Conservation (phyloP, 352 stramenopile genomes). For the Globisporangium okanoganense region DNA sequence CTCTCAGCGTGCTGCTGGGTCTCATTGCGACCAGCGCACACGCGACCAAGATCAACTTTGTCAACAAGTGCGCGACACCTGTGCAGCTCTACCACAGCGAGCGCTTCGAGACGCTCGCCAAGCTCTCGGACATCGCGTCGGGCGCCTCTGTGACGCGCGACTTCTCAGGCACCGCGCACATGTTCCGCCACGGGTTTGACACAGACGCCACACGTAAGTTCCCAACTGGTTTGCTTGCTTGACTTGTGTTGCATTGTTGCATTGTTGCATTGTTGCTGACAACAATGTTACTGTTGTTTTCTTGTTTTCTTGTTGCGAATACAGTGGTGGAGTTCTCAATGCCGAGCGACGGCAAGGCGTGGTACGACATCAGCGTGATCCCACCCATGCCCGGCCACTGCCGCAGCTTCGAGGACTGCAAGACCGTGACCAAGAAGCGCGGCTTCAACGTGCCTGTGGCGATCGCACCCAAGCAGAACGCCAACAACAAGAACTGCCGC, state of each 20-base stretch:
- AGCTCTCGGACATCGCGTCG: slow-evolving; percentile 19
- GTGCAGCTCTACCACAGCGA: slow-evolving; percentile 44
- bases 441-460: slow-evolving; percentile 54
- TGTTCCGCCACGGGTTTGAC: slow-evolving; percentile 42
- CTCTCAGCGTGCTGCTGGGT: background rate
- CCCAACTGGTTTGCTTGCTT: background rate
- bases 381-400: slow-evolving; percentile 45
- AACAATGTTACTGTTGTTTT: slow-evolving; percentile 4
- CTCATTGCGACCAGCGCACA: background rate
- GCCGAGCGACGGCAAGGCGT: slow-evolving; percentile 19
- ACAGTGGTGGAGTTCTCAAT: slow-evolving; percentile 28
- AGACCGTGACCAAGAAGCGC: slow-evolving; percentile 37
- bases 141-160: slow-evolving; percentile 15
- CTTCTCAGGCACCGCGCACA: slow-evolving; percentile 29
- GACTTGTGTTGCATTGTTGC: background rate
- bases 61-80: slow-evolving; percentile 33
- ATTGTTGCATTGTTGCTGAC: background rate
- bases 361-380: slow-evolving; percentile 68
- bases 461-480: slow-evolving; percentile 31
- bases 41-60: slow-evolving; percentile 33
- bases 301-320: background rate
- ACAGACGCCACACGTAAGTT: slow-evolving; percentile 38
- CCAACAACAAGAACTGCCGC: slow-evolving; percentile 24
- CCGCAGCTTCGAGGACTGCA: slow-evolving; percentile 35
- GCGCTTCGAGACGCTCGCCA: slow-evolving; percentile 15